Conservation (phyloP, 805 yeast genomes). For the Deakozyma indianensis region DNA sequence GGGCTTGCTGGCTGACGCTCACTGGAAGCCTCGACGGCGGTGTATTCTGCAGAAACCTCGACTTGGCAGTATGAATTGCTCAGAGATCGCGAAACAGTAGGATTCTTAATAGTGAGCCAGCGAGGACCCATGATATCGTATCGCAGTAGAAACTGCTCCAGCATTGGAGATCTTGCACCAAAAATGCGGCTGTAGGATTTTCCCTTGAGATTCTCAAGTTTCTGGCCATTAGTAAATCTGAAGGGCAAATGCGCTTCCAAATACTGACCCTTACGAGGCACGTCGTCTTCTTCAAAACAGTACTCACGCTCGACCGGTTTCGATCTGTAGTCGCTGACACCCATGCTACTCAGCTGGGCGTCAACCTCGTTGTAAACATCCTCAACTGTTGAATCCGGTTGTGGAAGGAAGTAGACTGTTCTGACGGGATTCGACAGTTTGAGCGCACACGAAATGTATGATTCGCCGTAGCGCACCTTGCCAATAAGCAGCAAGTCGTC, state of each 20-base stretch:
- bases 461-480: conserved; percentile 41
- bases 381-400: conserved; percentile 24
- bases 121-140: conserved; percentile 93
- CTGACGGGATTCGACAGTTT: conserved; percentile 56
- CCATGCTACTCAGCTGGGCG: conserved; percentile 49
- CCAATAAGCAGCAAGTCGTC: conserved; percentile 64
- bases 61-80: conserved; percentile 56
- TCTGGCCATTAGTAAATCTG: conserved; percentile 16
- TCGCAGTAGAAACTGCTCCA: conserved; percentile 76
- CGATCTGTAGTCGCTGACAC: conserved; percentile 47
- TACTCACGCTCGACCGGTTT: conserved; percentile 65
- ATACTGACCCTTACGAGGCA: conserved; percentile 72
- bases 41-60: conserved; percentile 11
- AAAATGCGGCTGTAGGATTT: conserved; percentile 65
- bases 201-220: conserved; percentile 58
- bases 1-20: conserved; percentile 33
- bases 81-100: conserved; percentile 41
- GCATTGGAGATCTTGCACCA: conserved; percentile 59
- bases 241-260: conserved; percentile 66
- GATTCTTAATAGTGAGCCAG: conserved; percentile 67
- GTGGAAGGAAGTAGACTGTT: conserved; percentile 68
- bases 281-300: conserved; percentile 72
- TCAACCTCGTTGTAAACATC: conserved; percentile 71
- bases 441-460: conserved; percentile 45
- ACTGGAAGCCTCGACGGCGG: conserved; percentile 31